Evolutionary conservation across 345 rosid species (phyloP), one percentile per base, ranked within the genome.

Genomic region (Hibiscus trionum): DNA sequence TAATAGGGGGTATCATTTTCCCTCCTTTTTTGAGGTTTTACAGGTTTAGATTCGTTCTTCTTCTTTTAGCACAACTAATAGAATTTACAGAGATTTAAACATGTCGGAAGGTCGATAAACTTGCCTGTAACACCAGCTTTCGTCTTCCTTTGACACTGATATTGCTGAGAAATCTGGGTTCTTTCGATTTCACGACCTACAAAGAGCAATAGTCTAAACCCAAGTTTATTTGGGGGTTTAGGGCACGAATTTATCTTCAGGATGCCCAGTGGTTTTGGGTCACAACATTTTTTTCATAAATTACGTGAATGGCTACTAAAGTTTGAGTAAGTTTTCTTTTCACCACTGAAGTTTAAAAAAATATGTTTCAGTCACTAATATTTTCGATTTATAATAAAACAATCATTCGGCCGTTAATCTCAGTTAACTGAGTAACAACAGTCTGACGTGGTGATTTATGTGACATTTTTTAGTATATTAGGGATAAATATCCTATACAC

Each of bases 1-100:
- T 44, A 29, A 74, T 29, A 11, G 17, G 67, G 5, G 60, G 71
- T 3, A 37, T 17, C 80, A 80, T 77, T 69, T 27, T 65, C 21
- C 5, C 12, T 2, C 8, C 8, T 1, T 52, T 52, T 49, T 16
- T 52, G 21, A 72, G 59, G 58, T 17, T 46, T 27, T 46, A 72
- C 15, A 1, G 39, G 52, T 42, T 37, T 16, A 53, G 26, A 53
- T 53, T 19, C 59, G 46, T 21, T 16, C 9, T 1, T 27, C 7
- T 49, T 39, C 44, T 29, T 47, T 16, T 7, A 27, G 3, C 56
- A 47, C 0, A 47, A 47, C 19, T 44, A 61, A 47, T 21, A 49
- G 69, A 49, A 39, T 2, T 46, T 33, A 61, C 56, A 50, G 24
- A 61, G 17, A 17, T 50, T 31, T 16, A 26, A 39, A 16, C 29